phyloP scores from a whole-genome alignment of 129 eudicot genomes.

The Scalesia atractyloides region DNA sequence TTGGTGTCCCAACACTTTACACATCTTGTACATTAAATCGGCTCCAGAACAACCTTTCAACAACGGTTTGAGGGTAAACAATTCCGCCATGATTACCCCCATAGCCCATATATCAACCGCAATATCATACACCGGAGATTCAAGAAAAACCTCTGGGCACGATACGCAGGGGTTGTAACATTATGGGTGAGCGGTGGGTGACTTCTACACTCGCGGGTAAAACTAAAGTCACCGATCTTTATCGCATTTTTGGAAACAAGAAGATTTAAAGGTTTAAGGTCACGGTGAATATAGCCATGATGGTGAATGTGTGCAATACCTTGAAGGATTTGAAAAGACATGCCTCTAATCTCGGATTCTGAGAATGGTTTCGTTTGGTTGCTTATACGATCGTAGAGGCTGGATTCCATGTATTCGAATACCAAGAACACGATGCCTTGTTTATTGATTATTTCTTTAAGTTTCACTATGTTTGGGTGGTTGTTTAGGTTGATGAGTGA shows the following conservation, averaged over 20 bases:
- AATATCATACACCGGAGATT: not conserved
- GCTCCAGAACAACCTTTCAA: slow-evolving; percentile 13
- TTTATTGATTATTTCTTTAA: slow-evolving; percentile 7
- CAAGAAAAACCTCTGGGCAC: slow-evolving; percentile 19
- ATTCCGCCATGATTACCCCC: slow-evolving; percentile 22
- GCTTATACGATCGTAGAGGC: not conserved
- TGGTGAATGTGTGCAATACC: slow-evolving; percentile 16
- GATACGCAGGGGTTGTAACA: slow-evolving; percentile 6
- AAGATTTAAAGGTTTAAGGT: slow-evolving; percentile 1
- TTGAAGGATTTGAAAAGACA: slow-evolving; percentile 9
- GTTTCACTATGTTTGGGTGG: slow-evolving; percentile 14
- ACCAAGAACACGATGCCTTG: not conserved
- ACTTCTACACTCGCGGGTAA: not conserved
- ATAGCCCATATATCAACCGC: slow-evolving; percentile 32
- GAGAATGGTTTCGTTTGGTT: not conserved
- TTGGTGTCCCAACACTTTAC: slow-evolving; percentile 21
- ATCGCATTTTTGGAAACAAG: slow-evolving; percentile 3
- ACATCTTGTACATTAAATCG: slow-evolving; percentile 1
- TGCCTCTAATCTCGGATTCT: not conserved
- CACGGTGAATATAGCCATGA: not conserved
- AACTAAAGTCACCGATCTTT: slow-evolving; percentile 20
- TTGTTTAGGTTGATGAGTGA: slow-evolving; percentile 8
- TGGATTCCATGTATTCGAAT: slow-evolving; percentile 19
- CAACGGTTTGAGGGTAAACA: slow-evolving; percentile 13
- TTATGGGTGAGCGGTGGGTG: not conserved